Evolutionary conservation across 2,329 filamentous ascomycete genomes (phyloP), one percentile per base, ranked within the genome.

Genomic region (Emydomyces testavorans): DNA sequence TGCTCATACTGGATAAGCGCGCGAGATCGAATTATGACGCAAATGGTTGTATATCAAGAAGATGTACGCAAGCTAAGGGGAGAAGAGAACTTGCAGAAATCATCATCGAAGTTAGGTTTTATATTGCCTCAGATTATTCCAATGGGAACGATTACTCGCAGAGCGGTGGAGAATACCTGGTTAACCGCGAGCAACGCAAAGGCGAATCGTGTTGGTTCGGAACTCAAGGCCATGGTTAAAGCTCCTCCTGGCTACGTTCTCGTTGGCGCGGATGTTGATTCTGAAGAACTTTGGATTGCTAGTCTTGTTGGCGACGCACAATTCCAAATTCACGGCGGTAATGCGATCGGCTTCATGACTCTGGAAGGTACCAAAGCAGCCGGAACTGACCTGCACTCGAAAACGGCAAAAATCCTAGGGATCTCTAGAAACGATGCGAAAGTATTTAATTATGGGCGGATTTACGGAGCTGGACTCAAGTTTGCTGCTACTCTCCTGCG

Each of bases 1-100:
- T 98, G 93, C 62, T 96, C 90, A 0, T 98, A 98, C 66, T 98
- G 93, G 92, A 96, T 98, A 57, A 94, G 87, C 59, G 89, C 92
- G 13, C 78, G 92, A 52, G 87, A 94, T 60, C 76, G 92, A 42
- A 98, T 98, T 65, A 90, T 72, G 74, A 85, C 82, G n/a, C 92
- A 98, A 60, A 85, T 96, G 75, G 89, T 94, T 1, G 84, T 98
- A 1, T 95, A 94, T 61, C 75, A 88, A 50, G 72, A 80, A 28
- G 80, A 93, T 53, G 53, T 69, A 40, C 52, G 56, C 43, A 52
- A 59, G 48, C 56, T 6, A 45, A 49, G 2, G 50, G 53, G 49
- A 50, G 53, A 44, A 51, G 53, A 13, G 56, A 60, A 31, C 48
- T 5, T 34, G 36, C 20, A 51, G 54, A 7, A 57, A 56, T 50